phyloP scores from a whole-genome alignment of 768 basidiomycete species.

The Tubosaeta sp. region DNA sequence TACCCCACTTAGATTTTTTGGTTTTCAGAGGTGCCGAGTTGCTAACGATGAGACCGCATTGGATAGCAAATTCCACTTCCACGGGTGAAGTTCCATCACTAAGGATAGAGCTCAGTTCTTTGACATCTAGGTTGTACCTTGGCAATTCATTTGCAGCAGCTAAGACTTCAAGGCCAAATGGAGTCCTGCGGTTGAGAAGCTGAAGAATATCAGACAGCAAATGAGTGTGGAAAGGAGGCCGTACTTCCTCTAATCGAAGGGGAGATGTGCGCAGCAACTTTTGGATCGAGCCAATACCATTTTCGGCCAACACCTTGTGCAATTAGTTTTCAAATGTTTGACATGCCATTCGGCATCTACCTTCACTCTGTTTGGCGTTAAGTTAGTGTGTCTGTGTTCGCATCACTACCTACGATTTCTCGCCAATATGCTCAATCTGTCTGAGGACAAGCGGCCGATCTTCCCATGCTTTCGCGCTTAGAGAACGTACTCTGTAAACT shows the following conservation, averaged over 20 bases:
- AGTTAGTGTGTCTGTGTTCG: not conserved
- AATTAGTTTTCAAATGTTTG: conserved; percentile 9
- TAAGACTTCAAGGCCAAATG: conserved; percentile 71
- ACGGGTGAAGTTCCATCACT: conserved; percentile 51
- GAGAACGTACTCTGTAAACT: conserved; percentile 56
- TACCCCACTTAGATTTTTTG: conserved; percentile 44
- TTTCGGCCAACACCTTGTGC: conserved; percentile 65
- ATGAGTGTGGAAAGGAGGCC: not conserved
- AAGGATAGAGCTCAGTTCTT: conserved; percentile 39
- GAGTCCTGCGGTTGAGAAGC: conserved; percentile 70
- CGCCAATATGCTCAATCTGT: conserved; percentile 88
- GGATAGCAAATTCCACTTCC: conserved; percentile 50
- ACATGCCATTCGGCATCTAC: conserved; percentile 7
- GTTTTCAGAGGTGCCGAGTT: conserved; percentile 31
- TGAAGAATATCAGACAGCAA: conserved; percentile 25
- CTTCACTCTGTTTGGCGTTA: conserved; percentile 21
- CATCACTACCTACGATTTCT: conserved; percentile 67
- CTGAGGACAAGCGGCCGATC: conserved; percentile 78
- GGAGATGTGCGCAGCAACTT: conserved; percentile 54
- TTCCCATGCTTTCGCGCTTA: conserved; percentile 90
- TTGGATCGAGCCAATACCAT: conserved; percentile 63
- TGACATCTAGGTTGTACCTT: conserved; percentile 51
- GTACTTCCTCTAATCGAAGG: conserved; percentile 59
- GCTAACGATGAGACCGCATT: conserved; percentile 48
- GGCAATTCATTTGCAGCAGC: conserved; percentile 61